Base-by-base conservation (phyloP, 805 yeast genomes). In the Saccharomycopsis synnaedendra region DNA sequence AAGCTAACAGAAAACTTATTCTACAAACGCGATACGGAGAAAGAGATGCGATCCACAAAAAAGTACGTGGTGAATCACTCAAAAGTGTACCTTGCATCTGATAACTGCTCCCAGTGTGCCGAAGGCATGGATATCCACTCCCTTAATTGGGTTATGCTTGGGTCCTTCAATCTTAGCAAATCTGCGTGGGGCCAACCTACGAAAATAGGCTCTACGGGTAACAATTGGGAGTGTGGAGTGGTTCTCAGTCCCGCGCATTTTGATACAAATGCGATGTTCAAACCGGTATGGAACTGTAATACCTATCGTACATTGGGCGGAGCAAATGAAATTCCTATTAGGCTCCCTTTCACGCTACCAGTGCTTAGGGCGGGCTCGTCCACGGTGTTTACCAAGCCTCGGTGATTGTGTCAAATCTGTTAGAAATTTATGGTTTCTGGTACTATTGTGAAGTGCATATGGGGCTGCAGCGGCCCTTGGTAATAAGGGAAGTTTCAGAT, bases 101-200 rank as follows among this genome's bases (percentile, higher is more conserved):
- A 41, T 8, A 44, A 51, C 36, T 47, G 38, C 32, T 29, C 5
- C 7, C 43, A 36, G 11, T 41, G 32, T 4, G 47, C 33, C 4
- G n/a, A 34, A 5, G 10, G 10, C 3, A 31, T 50, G 4, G 32
- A 5, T 9, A 45, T 51, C 34, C 40, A 48, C 19, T 19, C 46
- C 8, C 29, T 51, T 3, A 39, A 52, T 6, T 52, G 53, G 50
- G 37, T 43, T 5, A 40, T 46, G 35, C 41, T 52, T 44, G 55
- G 55, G 1, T 49, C 53, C 7, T 37, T 46, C 31, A 52, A 52
- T 39, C 35, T 52, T 9, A 49, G 53, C 36, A 44, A 46, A 27
- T 44, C 47, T 31, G 55, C 55, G 7, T 52, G 55, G 55, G 55
- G 55, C 11, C 34, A 42, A 32, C 48, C 47, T 5, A 28, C 38